Conservation (phyloP, 495 filamentous ascomycete genomes). For the Platismatia glauca region DNA sequence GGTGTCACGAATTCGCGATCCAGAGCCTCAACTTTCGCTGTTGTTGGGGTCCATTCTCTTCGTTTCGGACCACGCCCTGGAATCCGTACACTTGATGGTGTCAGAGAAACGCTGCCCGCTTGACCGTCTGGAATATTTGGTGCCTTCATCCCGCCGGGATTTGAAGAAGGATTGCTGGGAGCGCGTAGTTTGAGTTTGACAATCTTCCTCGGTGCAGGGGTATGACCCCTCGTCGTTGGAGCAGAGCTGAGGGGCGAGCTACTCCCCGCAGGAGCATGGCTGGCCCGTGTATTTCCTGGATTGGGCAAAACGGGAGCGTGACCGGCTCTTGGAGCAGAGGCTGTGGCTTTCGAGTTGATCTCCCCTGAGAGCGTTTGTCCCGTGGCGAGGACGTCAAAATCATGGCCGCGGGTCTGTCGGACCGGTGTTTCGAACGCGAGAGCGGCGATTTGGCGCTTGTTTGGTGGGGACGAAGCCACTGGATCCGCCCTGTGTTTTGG, state of each 20-base stretch:
- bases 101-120: not conserved
- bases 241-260: constrained; percentile 1
- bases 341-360: not conserved
- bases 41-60: not conserved
- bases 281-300: not conserved
- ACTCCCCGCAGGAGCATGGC: too few relatives aligned
- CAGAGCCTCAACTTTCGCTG: not conserved
- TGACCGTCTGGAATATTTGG: not conserved
- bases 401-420: not conserved
- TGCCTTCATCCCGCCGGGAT: not conserved
- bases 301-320: not conserved
- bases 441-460: not conserved
- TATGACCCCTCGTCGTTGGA: not conserved
- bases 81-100: not conserved
- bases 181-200: not conserved
- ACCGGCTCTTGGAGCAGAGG: not conserved
- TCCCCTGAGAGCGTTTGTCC: not conserved
- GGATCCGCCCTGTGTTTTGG: too few relatives aligned
- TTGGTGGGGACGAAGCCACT: not conserved
- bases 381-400: not conserved
- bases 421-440: not conserved
- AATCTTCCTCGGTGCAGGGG: not conserved
- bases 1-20: constrained; percentile 19
- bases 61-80: not conserved
- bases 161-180: too few relatives aligned